A percentile compares a stretch with the other conserved stretches of the same genome.
phyloP scores from a whole-genome alignment of 2,329 filamentous ascomycete species.

The Pyrenochaeta sp. region DNA sequence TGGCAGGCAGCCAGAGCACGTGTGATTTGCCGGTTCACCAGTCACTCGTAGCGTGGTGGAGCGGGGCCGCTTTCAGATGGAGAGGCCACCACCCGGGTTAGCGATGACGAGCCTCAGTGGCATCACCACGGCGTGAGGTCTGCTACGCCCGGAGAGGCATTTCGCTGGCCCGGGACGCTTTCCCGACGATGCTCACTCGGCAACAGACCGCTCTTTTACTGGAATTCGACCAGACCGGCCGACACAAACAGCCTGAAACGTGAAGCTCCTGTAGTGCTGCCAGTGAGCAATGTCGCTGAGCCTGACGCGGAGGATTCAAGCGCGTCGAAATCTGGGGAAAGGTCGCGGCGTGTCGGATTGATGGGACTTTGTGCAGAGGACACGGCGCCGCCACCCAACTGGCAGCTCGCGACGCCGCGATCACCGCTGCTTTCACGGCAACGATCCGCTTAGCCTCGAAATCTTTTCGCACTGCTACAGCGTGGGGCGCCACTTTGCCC shows the following conservation, averaged over 20 bases:
- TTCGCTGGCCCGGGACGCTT: constrained; percentile 15
- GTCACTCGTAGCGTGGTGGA: constrained; percentile 9
- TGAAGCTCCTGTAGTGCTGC: not conserved
- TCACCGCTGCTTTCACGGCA: constrained; percentile 25
- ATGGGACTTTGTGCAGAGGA: constrained; percentile 8
- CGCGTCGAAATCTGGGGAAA: constrained; percentile 34
- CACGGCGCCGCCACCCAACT: constrained; percentile 31
- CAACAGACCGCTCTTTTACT: constrained; percentile 30
- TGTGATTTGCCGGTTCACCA: constrained; percentile 11
- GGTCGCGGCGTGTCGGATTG: constrained; percentile 16
- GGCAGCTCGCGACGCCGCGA: constrained; percentile 29
- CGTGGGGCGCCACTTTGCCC: constrained; percentile 21
- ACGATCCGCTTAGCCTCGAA: constrained; percentile 27
- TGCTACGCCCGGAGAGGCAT: constrained; percentile 25
- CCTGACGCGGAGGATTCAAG: constrained; percentile 11
- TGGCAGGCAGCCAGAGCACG: not conserved
- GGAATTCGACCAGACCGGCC: constrained; percentile 6
- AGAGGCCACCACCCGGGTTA: constrained; percentile 20
- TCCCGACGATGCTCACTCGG: constrained; percentile 15
- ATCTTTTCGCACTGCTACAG: constrained; percentile 37
- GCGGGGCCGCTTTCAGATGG: constrained; percentile 19
- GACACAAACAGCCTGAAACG: constrained; percentile 15
- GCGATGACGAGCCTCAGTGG: constrained; percentile 30
- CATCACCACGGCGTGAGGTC: constrained; percentile 38
- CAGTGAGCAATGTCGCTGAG: constrained; percentile 3